Percentiles rank a stretch among this genome's conserved stretches.
phyloP scores from a whole-genome alignment of 345 rosid species.

The Brassica juncea region DNA sequence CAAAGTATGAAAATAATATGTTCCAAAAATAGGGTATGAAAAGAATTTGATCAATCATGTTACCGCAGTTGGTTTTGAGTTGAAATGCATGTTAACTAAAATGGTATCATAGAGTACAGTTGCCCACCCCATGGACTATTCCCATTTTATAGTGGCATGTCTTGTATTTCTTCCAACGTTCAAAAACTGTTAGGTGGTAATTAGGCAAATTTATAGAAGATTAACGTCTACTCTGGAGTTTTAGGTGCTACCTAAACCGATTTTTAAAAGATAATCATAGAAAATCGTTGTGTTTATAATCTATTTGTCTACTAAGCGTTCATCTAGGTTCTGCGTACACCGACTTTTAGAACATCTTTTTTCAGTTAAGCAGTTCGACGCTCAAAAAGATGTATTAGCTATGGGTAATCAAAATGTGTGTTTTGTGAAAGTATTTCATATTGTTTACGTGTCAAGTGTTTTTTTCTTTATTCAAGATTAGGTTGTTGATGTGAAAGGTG shows the following conservation, averaged over 20 bases:
- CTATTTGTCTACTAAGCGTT: too few species aligned
- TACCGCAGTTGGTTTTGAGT: not conserved
- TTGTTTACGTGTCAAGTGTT: not conserved
- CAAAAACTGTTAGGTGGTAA: too few species aligned
- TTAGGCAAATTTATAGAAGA: too few species aligned
- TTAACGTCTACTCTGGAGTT: too few species aligned
- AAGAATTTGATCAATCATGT: not conserved
- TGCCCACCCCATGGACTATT: not conserved
- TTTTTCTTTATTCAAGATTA: not conserved
- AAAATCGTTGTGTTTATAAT: too few species aligned
- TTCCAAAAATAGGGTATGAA: not conserved
- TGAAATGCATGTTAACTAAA: not conserved
- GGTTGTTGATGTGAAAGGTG: slow-evolving; percentile 1
- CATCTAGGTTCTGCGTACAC: too few species aligned
- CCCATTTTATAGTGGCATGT: not conserved
- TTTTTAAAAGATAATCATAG: too few species aligned
- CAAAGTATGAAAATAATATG: not conserved
- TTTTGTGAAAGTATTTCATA: not conserved
- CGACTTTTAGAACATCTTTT: too few species aligned
- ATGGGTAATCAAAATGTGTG: not conserved
- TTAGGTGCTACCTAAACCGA: too few species aligned
- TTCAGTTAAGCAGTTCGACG: not conserved
- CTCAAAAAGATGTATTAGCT: not conserved
- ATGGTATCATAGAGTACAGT: not conserved
- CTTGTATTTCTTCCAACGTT: not conserved